Evolutionary conservation across 305 asterid species (phyloP).

Genomic region (Fraxinus paxiana): DNA sequence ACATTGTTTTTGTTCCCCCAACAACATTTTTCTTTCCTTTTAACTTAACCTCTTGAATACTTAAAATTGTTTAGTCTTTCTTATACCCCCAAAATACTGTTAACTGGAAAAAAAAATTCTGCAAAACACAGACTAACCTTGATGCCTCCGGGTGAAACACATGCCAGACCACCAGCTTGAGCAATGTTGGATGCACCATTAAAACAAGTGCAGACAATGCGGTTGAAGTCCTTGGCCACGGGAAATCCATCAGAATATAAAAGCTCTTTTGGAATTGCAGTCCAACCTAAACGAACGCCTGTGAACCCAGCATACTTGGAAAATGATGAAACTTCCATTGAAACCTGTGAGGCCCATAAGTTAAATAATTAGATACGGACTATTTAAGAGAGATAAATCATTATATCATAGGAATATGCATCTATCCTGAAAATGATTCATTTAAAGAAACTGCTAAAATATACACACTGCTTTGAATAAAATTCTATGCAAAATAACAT

Average conservation of each 20-base stretch:
- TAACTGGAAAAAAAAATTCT: background rate
- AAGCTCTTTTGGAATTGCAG: conserved; percentile 85
- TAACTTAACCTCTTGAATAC: background rate
- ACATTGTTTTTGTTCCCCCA: background rate
- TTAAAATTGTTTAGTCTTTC: background rate
- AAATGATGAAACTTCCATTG: conserved; percentile 90
- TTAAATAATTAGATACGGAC: background rate
- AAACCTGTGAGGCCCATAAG: conserved; percentile 58
- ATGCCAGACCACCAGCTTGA: conserved; percentile 90
- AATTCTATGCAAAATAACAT: background rate
- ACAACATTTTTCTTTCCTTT: background rate
- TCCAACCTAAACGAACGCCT: conserved; percentile 98
- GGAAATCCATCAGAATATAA: conserved; percentile 85
- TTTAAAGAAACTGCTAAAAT: background rate
- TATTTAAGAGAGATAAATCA: background rate
- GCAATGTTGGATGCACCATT: conserved; percentile 97
- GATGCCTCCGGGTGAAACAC: conserved; percentile 80
- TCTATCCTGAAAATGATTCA: background rate
- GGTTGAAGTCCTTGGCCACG: conserved; percentile 87
- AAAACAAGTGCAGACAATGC: conserved; percentile 84
- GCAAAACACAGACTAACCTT: conserved; percentile 46
- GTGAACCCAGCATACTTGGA: conserved; percentile 97
- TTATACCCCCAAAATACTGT: background rate
- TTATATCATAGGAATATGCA: background rate
- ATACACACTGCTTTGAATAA: background rate